Evolutionary conservation across 1,139 yeast species (phyloP).

Genomic region (Pichia sorboxylosa): DNA sequence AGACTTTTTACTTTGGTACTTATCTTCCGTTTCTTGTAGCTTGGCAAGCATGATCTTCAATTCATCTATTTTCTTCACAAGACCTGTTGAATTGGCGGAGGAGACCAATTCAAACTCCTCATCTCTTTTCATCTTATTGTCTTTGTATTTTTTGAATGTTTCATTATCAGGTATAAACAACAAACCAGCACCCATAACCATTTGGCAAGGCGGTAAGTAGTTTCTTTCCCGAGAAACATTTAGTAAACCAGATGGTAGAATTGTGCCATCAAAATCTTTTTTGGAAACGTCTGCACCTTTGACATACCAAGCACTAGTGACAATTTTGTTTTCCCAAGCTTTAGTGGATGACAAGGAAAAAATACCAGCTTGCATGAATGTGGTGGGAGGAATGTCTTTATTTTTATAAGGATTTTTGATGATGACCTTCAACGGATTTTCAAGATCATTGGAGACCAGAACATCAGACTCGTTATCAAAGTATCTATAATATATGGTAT

Average conservation of each 20-base stretch:
- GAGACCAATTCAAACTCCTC: constrained; percentile 37
- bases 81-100: constrained; percentile 24
- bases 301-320: constrained; percentile 79
- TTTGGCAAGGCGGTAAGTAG: constrained; percentile 66
- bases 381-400: constrained; percentile 64
- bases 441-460: constrained; percentile 64
- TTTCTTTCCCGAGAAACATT: constrained; percentile 44
- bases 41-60: constrained; percentile 20
- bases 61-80: constrained; percentile 16
- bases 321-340: constrained; percentile 82
- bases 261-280: constrained; percentile 48
- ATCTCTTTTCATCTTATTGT: constrained; percentile 29
- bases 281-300: constrained; percentile 56
- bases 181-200: constrained; percentile 84
- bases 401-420: constrained; percentile 62
- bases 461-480: constrained; percentile 59
- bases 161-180: constrained; percentile 60
- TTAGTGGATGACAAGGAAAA: constrained; percentile 69
- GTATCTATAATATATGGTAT: constrained; percentile 68
- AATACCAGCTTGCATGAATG: constrained; percentile 83
- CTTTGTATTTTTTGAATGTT: constrained; percentile 32
- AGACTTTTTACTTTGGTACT: constrained; percentile 13
- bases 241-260: constrained; percentile 56
- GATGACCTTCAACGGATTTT: constrained; percentile 65
- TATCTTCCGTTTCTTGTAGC: constrained; percentile 25